Evolutionary conservation across 768 basidiomycete genomes (phyloP).

Genomic region (Calocybe cyanea): DNA sequence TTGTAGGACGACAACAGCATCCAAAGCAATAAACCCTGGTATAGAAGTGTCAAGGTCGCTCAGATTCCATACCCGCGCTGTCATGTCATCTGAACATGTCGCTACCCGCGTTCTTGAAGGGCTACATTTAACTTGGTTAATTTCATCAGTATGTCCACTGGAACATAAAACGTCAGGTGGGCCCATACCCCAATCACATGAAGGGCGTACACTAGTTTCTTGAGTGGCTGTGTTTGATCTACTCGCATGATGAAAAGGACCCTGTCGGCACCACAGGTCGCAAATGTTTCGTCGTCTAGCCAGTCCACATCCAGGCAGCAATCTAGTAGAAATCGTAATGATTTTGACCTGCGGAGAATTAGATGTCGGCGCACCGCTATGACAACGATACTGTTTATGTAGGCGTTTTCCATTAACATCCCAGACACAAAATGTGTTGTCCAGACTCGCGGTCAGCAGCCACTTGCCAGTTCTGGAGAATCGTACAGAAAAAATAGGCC

Average conservation of each 20-base stretch:
- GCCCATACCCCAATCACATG: not conserved
- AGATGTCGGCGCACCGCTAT: constrained; percentile 47
- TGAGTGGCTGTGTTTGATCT: constrained; percentile 48
- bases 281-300: constrained; percentile 68
- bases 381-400: constrained; percentile 59
- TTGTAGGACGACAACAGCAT: constrained; percentile 41
- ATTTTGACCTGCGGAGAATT: constrained; percentile 7
- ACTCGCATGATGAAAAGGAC: constrained; percentile 59
- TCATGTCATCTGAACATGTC: constrained; percentile 79
- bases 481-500: constrained; percentile 73
- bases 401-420: constrained; percentile 60
- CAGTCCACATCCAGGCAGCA: constrained; percentile 83
- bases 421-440: constrained; percentile 78
- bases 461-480: constrained; percentile 74
- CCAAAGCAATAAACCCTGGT: constrained; percentile 35
- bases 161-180: constrained; percentile 8
- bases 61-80: constrained; percentile 74
- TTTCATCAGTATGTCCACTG: constrained; percentile 73
- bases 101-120: constrained; percentile 63
- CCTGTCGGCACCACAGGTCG: constrained; percentile 69
- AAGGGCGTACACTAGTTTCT: constrained; percentile 54
- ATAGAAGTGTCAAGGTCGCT: constrained; percentile 37
- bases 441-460: constrained; percentile 74
- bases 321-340: constrained; percentile 34
- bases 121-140: constrained; percentile 76